Evolutionary conservation across 2,329 filamentous ascomycete species (phyloP).

Genomic region (Microsporum audouinii): DNA sequence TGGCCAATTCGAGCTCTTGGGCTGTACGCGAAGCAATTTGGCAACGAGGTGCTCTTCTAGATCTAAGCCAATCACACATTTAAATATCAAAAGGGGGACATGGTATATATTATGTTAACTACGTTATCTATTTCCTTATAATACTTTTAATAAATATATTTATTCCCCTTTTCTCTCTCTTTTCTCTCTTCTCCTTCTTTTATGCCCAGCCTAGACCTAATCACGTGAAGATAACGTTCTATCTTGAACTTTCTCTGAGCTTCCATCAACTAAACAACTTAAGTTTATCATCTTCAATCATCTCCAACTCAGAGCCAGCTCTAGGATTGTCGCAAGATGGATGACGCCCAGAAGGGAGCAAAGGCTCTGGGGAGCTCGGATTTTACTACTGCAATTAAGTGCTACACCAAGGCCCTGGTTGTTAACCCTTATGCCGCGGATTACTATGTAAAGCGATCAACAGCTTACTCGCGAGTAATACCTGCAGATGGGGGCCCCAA

Average conservation of each 20-base stretch:
- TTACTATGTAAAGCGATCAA: conserved; percentile 75
- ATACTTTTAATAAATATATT: neutral
- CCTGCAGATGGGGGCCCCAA: conserved; percentile 37
- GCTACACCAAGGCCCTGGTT: conserved; percentile 55
- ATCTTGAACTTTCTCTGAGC: neutral
- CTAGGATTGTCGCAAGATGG: conserved; percentile 29
- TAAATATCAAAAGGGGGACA: neutral
- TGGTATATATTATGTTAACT: neutral
- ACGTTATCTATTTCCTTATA: neutral
- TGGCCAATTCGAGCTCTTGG: conserved; percentile 91
- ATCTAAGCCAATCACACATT: neutral
- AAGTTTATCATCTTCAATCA: neutral
- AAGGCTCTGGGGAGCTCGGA: conserved; percentile 52
- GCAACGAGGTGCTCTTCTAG: conserved; percentile 45
- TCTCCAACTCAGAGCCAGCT: neutral
- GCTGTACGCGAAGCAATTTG: conserved; percentile 67
- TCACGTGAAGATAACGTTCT: neutral
- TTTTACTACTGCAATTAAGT: conserved; percentile 55
- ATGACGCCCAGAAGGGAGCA: conserved; percentile 46
- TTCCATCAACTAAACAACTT: neutral
- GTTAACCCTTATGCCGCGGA: conserved; percentile 54
- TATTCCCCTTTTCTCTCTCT: neutral
- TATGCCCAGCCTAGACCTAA: neutral
- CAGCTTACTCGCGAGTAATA: conserved; percentile 57
- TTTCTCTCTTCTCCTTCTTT: neutral